Base-by-base conservation (phyloP, 2,329 filamentous ascomycete genomes). In the Cordyceps cicadae region DNA sequence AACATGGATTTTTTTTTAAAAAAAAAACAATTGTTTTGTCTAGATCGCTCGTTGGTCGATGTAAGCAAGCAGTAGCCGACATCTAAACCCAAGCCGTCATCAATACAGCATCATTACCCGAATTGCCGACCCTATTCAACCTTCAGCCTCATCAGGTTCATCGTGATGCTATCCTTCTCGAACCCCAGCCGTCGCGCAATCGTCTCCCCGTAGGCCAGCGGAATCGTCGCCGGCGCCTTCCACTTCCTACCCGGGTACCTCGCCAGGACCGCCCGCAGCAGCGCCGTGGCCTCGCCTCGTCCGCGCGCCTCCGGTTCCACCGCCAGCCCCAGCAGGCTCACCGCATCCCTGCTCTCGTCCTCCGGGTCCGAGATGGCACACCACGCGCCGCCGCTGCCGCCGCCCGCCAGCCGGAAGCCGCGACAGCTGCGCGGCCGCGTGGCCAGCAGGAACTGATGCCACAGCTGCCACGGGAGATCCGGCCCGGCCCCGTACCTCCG, bases 381-480 rank as follows among this genome's bases (percentile, higher is more conserved):
- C 53, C 63, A 64, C 17, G 66, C 67, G 24, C 24, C 24, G 24
- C 4, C 24, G 24, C 24, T 4, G 17, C 62, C 50, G 21, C 61
- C 64, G 7, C 5, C 29, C 5, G 7, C 29, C 19, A 65, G 62
- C 39, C 48, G 61, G 46, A 65, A 68, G 2, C 59, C 63, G 39
- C 57, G 43, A 14, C 62, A 51, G 15, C 58, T 48, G 3, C 55
- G 34, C 21, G 59, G 45, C 3, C 37, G 54, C 46, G 14, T 53
- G n/a, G 63, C 37, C 50, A 54, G 57, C 15, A n/a, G 19, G 17
- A 48, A 60, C 50, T 60, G 57, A 5, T 51, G 48, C 57, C 60
- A 63, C 1, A 63, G 59, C 60, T 66, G 66, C 64, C 63, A 67
- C 3, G 66, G 61, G n/a, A 65, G 37, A 17, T 66, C 63, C 15